phyloP scores from a whole-genome alignment of 176 grass and related monocot genomes.

The Aegilops umbellulata region DNA sequence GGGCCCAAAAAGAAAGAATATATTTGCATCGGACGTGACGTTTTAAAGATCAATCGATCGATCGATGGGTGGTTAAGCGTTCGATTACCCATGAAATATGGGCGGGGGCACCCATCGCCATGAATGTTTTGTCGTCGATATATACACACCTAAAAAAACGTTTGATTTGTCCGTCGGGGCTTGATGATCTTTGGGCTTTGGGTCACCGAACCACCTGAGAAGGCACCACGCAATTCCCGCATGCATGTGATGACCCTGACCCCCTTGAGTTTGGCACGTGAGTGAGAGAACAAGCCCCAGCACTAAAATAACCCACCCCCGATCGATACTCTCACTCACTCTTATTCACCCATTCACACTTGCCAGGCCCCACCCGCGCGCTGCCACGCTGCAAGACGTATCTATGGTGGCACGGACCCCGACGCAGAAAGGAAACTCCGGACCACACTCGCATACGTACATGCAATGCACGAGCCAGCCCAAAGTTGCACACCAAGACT shows the following conservation, averaged over 20 bases:
- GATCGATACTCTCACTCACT: background rate
- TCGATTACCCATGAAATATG: conserved; percentile 8
- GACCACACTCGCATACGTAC: conserved; percentile 36
- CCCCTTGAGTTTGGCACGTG: conserved; percentile 22
- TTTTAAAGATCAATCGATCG: background rate
- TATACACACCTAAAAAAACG: background rate
- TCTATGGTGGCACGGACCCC: conserved; percentile 37
- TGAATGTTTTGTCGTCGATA: too few species aligned
- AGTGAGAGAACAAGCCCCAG: background rate
- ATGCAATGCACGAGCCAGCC: background rate
- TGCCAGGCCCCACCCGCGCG: background rate
- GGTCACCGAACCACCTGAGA: conserved; percentile 44
- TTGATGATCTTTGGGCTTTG: conserved; percentile 21
- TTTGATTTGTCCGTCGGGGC: background rate
- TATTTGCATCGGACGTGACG: background rate
- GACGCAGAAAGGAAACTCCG: conserved; percentile 20
- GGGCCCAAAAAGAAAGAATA: background rate
- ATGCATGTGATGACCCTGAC: background rate
- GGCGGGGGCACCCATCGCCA: too few species aligned
- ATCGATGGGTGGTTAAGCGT: background rate
- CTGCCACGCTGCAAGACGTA: conserved; percentile 40
- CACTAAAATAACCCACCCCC: background rate
- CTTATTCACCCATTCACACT: background rate
- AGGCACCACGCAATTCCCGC: conserved; percentile 25
- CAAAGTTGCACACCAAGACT: conserved; percentile 26